Base-by-base conservation (phyloP, 495 filamentous ascomycete species). In the Xylaria bambusicola region DNA sequence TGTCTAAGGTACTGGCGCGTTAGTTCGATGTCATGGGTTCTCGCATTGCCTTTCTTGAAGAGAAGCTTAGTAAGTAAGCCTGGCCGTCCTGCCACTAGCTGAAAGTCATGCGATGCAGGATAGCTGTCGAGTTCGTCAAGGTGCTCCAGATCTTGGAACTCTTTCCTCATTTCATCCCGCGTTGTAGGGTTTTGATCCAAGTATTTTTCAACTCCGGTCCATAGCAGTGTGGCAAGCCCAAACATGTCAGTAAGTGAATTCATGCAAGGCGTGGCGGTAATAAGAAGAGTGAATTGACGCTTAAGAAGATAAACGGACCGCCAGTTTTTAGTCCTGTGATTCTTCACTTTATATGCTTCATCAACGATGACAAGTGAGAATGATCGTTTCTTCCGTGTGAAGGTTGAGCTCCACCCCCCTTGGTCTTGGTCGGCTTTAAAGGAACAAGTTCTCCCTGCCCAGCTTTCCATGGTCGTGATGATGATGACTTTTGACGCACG, bases 301-400 rank as follows among this genome's bases (percentile, higher is more conserved):
- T 68, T 15, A 15, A 70, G 44, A 0, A 68, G 41, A 21, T 54
- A 38, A 15, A 70, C 52, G 0, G 67, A 70, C 24, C 62, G 58
- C 62, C 60, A 67, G 15, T 60, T 60, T 3, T 41, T 42, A 0
- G 67, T 68, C 0, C 15, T 6, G 0, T 44, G 21, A 17, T 70
- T 54, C n/a, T 61, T 60, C 6, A 66, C 51, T 52, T 70, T 68
- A 35, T 68, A 62, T 4, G 67, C 67, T 27, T 68, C 67, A 23
- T 70, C 67, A 0, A 68, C 65, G 1, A 70, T 58, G 6, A 70
- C 61, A n/a, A 68, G 50, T 0, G 67, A 70, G 48, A 70, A 68
- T 5, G 21, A 17, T 13, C 67, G 65, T 7, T 47, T 50, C 21
- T 12, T 26, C 5, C 59, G 4, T 8, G 58, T 50, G 18, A 66